Conservation (phyloP, 805 yeast species). For the Ogataea nonfermentans region DNA sequence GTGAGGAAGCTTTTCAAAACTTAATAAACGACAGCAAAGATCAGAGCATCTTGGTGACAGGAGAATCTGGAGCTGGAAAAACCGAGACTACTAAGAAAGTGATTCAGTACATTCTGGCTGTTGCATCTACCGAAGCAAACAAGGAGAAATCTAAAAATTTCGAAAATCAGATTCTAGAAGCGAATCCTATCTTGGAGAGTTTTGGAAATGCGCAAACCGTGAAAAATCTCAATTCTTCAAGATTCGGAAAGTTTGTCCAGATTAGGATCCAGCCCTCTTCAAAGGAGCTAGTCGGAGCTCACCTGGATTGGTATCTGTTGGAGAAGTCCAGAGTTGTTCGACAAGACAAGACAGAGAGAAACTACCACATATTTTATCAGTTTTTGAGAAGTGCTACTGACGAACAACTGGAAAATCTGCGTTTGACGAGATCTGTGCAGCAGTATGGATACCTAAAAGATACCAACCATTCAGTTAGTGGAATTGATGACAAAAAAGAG, state of each 20-base stretch:
- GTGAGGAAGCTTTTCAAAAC: conserved; percentile 82
- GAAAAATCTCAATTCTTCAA: conserved; percentile 88
- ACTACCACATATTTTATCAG: conserved; percentile 93
- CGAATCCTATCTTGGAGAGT: conserved; percentile 93
- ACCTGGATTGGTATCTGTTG: conserved; percentile 88
- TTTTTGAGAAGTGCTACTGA: conserved; percentile 64
- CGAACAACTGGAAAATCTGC: conserved; percentile 44
- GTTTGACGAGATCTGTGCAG: conserved; percentile 38
- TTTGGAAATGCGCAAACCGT: conserved; percentile 98
- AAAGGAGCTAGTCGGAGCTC: conserved; percentile 80
- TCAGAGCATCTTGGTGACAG: conserved; percentile 94
- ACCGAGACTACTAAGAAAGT: conserved; percentile 96
- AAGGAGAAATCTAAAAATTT: conserved; percentile 42
- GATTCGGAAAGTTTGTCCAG: conserved; percentile 95
- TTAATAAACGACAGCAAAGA: conserved; percentile 65
- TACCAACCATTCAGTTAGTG: conserved; percentile 56
- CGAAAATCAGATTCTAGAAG: conserved; percentile 83
- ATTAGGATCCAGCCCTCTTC: conserved; percentile 61
- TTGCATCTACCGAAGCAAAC: conserved; percentile 41
- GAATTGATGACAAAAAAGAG: conserved; percentile 74
- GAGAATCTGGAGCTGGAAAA: conserved; percentile 98
- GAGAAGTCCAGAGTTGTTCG: conserved; percentile 90
- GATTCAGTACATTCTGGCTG: conserved; percentile 84
- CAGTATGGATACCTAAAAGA: conserved; percentile 59
- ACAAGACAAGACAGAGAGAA: conserved; percentile 76